Evolutionary conservation across 805 yeast species (phyloP), one percentile per base, ranked within the genome.

Genomic region (Ogataea pini): DNA sequence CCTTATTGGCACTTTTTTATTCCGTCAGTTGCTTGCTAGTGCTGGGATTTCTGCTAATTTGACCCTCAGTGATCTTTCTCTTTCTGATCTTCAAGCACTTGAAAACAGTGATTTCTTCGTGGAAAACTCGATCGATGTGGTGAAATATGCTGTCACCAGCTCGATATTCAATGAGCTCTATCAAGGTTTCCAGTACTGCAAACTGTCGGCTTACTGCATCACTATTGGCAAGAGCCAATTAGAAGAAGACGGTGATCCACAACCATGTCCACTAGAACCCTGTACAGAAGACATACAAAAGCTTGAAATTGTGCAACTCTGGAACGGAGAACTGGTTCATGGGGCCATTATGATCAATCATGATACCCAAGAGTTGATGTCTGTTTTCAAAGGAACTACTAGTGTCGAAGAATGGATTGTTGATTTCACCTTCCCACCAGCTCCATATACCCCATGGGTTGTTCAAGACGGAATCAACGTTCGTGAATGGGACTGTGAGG

Each of bases 361-460:
- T 50, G 52, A 54, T 2, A 58, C 62, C 17, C 60, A 71, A 37
- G 71, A 75, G 41, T 67, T 86, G 4, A 61, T 76, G 17, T 62
- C 83, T 36, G 78, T 72, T 0, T 83, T 82, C 55, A 73, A 89
- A 65, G 94, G 94, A 4, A 79, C 89, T 0, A 67, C 81, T 1
- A 73, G 83, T 7, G 61, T 72, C 13, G 72, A 74, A 36, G 94
- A 87, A 60, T 82, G 87, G 85, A 47, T 74, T 10, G 72, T 80
- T 27, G 86, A 87, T 64, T 68, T 84, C 41, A 72, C 73, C 32
- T 70, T 77, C 31, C 44, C 69, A 3, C 80, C 80, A 5, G 70
- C 72, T 3, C 58, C 60, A 0, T 85, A 80, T 59, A 56, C 60
- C 13, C 85, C 89, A 0, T 58, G 55, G 41, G 51, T 50, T 22